Evolutionary conservation across 306 rosid genomes (phyloP).

Genomic region (Gastrolobium bilobum): DNA sequence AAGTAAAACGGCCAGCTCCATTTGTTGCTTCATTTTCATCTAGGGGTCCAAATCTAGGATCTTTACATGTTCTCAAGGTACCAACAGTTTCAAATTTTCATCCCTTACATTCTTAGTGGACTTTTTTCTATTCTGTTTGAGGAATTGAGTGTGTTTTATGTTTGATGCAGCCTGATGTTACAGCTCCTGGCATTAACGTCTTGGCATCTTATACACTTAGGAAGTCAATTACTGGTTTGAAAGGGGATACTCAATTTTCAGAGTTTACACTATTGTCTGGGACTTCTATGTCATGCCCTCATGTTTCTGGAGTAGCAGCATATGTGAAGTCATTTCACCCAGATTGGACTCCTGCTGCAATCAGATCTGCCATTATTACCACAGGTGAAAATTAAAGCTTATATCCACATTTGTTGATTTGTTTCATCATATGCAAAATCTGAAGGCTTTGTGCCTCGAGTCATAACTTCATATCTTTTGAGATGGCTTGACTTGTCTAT

Average conservation of each 20-base stretch:
- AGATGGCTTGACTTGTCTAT: conserved; percentile 33
- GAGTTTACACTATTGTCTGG: conserved; percentile 86
- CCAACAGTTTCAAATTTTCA: conserved; percentile 14
- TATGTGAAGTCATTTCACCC: conserved; percentile 93
- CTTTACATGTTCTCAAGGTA: conserved; percentile 80
- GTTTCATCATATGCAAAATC: conserved; percentile 14
- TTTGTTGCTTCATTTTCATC: conserved; percentile 86
- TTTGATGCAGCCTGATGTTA: conserved; percentile 80
- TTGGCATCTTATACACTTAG: conserved; percentile 80
- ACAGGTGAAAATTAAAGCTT: conserved; percentile 59
- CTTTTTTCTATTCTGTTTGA: not conserved
- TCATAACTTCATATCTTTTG: conserved; percentile 10
- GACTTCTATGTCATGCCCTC: conserved; percentile 98
- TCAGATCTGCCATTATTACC: conserved; percentile 80
- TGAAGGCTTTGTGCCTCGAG: conserved; percentile 15
- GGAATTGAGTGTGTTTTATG: not conserved
- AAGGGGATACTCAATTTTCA: conserved; percentile 84
- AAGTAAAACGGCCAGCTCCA: conserved; percentile 65
- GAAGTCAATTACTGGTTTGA: conserved; percentile 72
- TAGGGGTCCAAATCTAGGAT: conserved; percentile 80
- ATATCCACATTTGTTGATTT: not conserved
- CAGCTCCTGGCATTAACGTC: conserved; percentile 86
- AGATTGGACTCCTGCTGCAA: conserved; percentile 81
- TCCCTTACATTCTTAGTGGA: not conserved
- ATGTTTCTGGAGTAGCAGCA: conserved; percentile 87